phyloP scores from a whole-genome alignment of 495 filamentous ascomycete species.

The Pseudotulostoma volvatum region DNA sequence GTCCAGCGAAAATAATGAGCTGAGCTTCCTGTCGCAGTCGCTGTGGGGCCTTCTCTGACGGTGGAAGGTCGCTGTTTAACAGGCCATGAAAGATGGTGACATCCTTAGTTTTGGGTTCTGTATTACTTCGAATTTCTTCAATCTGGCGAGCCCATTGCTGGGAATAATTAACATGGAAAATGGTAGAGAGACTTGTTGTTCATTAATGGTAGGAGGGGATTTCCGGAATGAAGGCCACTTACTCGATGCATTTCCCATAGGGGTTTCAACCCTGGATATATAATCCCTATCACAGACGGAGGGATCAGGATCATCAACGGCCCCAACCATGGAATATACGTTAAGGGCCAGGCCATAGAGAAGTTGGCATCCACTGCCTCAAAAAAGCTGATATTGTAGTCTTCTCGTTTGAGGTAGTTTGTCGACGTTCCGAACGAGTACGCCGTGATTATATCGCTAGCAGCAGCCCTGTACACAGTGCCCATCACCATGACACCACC shows the following conservation, averaged over 20 bases:
- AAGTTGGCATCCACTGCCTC: conserved; percentile 1
- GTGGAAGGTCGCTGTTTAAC: conserved; percentile 13
- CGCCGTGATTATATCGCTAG: conserved; percentile 27
- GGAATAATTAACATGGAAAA: no score
- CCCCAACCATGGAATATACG: not conserved
- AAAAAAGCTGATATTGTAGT: not conserved
- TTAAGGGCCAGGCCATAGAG: not conserved
- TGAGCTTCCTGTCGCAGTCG: conserved; percentile 22
- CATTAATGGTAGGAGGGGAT: not conserved
- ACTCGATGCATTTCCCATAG: not conserved
- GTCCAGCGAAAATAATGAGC: conserved; percentile 21
- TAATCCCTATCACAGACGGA: conserved; percentile 1
- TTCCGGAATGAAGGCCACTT: not conserved
- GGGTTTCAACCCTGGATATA: not conserved
- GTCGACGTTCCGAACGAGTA: conserved; percentile 18
- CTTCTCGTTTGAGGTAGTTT: conserved; percentile 2
- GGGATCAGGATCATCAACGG: conserved; percentile 2
- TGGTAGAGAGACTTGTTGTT: not conserved
- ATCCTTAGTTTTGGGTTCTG: conserved; percentile 3
- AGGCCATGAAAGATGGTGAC: conserved; percentile 24
- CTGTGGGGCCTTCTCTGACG: conserved; percentile 9
- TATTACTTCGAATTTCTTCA: conserved; percentile 1
- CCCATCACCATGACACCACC: conserved; percentile 2
- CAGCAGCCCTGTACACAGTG: conserved; percentile 7
- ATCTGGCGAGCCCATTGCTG: not conserved